Conservation (phyloP, 768 basidiomycete genomes). For the Pulveroboletus ravenelii region DNA sequence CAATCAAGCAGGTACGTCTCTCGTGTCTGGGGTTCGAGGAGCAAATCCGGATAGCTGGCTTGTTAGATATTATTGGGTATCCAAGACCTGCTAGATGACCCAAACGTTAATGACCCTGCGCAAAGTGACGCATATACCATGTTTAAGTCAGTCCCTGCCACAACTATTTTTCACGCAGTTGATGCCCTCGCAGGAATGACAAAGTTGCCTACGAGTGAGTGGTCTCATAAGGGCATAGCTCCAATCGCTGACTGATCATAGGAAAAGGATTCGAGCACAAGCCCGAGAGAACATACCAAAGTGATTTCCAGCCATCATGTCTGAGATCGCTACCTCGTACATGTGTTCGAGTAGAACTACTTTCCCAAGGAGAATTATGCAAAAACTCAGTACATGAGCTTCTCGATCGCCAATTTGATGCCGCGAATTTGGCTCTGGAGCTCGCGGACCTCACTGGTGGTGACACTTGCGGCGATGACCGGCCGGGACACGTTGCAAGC, state of each 20-base stretch:
- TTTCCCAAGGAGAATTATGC: not conserved
- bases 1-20: constrained; percentile 85
- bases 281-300: constrained; percentile 89
- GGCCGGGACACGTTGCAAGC: constrained; percentile 94
- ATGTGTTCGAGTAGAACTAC: constrained; percentile 11
- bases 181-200: constrained; percentile 65
- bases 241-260: constrained; percentile 26
- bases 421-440: constrained; percentile 83
- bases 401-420: constrained; percentile 81
- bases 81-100: constrained; percentile 92
- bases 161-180: constrained; percentile 1
- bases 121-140: constrained; percentile 98
- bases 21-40: not conserved
- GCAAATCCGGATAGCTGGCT: not conserved
- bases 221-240: not conserved
- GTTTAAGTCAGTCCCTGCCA: constrained; percentile 76
- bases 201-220: constrained; percentile 87
- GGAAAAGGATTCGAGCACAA: constrained; percentile 77
- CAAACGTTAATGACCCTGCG: constrained; percentile 95
- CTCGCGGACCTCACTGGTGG: constrained; percentile 93
- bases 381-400: constrained; percentile 42
- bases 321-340: constrained; percentile 1
- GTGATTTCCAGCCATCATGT: constrained; percentile 32
- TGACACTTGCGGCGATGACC: constrained; percentile 93
- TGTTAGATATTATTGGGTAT: constrained; percentile 88